Conservation (phyloP, 495 filamentous ascomycete genomes). For the Penicillium bovifimosum region DNA sequence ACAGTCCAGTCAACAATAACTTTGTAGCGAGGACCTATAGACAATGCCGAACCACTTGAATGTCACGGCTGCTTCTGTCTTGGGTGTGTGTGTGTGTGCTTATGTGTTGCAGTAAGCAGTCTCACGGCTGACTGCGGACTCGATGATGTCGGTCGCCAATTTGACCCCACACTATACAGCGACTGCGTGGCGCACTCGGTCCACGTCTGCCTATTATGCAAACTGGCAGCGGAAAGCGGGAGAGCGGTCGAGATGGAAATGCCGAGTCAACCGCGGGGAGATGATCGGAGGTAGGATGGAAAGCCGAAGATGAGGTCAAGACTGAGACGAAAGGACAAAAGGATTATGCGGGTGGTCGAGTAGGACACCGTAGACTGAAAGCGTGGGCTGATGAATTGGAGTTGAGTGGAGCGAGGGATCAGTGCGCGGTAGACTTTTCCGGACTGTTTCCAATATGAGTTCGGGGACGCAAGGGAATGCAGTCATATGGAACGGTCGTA, state of each 20-base stretch:
- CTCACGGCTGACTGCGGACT: slow-evolving; percentile 4
- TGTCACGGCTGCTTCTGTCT: background rate
- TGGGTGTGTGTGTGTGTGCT: background rate
- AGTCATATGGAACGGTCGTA: background rate
- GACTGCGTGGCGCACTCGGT: slow-evolving; percentile 13
- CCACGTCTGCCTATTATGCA: slow-evolving; percentile 1
- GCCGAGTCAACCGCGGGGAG: slow-evolving; percentile 12
- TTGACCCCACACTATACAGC: slow-evolving; percentile 1
- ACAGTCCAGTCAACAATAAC: background rate
- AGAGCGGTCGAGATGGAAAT: slow-evolving; percentile 15
- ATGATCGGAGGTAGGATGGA: slow-evolving; percentile 1
- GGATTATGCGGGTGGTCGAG: no score
- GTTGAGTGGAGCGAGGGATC: no score
- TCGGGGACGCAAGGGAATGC: background rate
- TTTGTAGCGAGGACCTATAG: background rate
- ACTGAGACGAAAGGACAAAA: background rate
- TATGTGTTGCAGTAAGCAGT: background rate
- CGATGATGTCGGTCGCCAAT: background rate
- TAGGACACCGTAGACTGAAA: no score
- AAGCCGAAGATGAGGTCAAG: background rate
- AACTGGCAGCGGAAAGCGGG: background rate
- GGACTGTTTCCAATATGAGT: no score
- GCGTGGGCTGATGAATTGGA: no score
- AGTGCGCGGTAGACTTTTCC: slow-evolving; percentile 1
- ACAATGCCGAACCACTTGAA: background rate